phyloP scores from a whole-genome alignment of 257 asterid species.

The Rauvolfia tetraphylla region DNA sequence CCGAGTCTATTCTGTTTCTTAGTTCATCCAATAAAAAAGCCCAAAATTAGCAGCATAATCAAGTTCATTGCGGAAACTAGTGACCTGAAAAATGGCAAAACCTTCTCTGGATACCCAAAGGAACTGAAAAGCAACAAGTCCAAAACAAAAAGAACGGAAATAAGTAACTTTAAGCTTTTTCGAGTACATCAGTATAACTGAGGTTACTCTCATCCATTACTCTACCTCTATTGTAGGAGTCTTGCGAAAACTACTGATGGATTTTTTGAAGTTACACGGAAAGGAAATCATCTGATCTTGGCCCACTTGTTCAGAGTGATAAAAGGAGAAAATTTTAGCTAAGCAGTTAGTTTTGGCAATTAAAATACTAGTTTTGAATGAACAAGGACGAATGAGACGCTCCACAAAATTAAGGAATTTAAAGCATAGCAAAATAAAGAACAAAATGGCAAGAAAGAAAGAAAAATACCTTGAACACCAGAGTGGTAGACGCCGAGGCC shows the following conservation, averaged over 20 bases:
- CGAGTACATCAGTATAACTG: too few species aligned
- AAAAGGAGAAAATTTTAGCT: background rate
- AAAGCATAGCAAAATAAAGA: too few species aligned
- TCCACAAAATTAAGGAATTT: too few species aligned
- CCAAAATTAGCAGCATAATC: background rate
- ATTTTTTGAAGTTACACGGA: too few species aligned
- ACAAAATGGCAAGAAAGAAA: background rate
- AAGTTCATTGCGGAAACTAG: background rate
- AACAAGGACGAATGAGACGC: too few species aligned
- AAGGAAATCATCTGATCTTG: background rate
- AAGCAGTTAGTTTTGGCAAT: background rate
- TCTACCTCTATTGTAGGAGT: too few species aligned
- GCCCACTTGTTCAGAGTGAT: background rate
- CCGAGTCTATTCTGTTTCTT: background rate
- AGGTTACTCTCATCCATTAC: too few species aligned
- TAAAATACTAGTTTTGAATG: too few species aligned
- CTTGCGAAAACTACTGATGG: too few species aligned
- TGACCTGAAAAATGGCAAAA: background rate
- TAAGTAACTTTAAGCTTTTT: background rate
- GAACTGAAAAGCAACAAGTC: background rate
- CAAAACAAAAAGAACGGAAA: background rate
- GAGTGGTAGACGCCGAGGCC: constrained; percentile 89
- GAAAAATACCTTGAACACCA: constrained; percentile 25
- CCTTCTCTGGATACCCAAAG: background rate
- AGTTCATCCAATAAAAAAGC: background rate